Conservation (phyloP, 208 protist species). For the Leptomonas seymouri region DNA sequence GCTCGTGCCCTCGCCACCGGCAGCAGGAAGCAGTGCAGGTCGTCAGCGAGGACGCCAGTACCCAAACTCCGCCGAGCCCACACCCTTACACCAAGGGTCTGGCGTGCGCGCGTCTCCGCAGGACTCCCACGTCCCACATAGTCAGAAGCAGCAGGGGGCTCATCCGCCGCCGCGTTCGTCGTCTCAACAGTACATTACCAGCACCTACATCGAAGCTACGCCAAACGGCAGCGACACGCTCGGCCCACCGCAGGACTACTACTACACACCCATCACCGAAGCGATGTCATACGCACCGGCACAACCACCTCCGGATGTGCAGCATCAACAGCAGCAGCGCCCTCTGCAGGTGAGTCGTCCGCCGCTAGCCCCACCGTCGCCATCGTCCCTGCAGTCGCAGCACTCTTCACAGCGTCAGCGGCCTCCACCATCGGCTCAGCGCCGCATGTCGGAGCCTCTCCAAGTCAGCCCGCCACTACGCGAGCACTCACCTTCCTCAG, state of each 20-base stretch:
- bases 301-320: background rate
- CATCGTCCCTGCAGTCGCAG: background rate
- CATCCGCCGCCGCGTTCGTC: slow-evolving; percentile 6
- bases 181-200: slow-evolving; percentile 24
- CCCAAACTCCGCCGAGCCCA: slow-evolving; percentile 27
- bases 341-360: background rate
- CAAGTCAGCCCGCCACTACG: slow-evolving; percentile 5
- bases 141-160: background rate
- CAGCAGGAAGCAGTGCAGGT: background rate
- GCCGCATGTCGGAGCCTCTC: background rate
- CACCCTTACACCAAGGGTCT: slow-evolving; percentile 8
- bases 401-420: background rate
- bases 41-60: slow-evolving; percentile 8
- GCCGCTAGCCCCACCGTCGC: background rate
- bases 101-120: background rate
- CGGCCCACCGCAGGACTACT: background rate
- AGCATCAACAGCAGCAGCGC: slow-evolving; percentile 12
- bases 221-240: slow-evolving; percentile 8
- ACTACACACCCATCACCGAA: slow-evolving; percentile 4
- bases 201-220: slow-evolving; percentile 4
- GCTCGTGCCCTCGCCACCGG: background rate
- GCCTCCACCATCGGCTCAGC: background rate
- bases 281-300: background rate
- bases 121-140: background rate
- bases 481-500: background rate